Base-by-base conservation (phyloP, 176 grass and related monocot genomes). In the Typha latifolia region DNA sequence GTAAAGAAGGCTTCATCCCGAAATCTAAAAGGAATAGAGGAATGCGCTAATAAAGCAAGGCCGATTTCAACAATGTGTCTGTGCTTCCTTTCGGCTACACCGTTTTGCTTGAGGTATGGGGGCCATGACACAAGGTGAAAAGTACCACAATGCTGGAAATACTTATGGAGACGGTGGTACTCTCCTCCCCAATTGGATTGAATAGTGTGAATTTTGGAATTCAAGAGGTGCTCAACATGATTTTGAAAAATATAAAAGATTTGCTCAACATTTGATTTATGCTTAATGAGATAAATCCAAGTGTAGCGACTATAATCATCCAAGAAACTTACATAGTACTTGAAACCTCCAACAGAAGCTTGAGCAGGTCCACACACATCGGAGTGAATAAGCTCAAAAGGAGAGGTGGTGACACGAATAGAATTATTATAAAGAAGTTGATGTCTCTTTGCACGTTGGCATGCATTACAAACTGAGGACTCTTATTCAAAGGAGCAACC, bases 281-380 rank as follows among this genome's bases (percentile, higher is more conserved):
- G 10, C 24, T 62, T 62, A 2, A 62, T 10, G 16, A 62, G 57
- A 62, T 62, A 62, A 23, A 62, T 23, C 57, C 57, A 62, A 24
- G 57, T 62, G 20, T 24, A 62, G 23, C 24, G 23, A 18, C 57
- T 62, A 62, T 27, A 62, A 62, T 62, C 57, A 62, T 62, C 57
- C 23, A 62, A 24, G 57, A 62, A 62, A 23, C n/a, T 24, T 18
- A 62, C 51, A 55, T 55, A 55, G 51, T 55, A 55, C 11, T 15
- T 55, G 12, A 14, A n/a, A n/a, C n/a, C n/a, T 55, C 51, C 14
- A n/a, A n/a, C n/a, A n/a, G n/a, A n/a, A n/a, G n/a, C n/a, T n/a
- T n/a, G n/a, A n/a, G n/a, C n/a, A n/a, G 51, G 51, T 12, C 14
- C 51, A 10, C 51, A 55, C 5, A 55, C 51, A 55, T 55, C 51